Evolutionary conservation across 1,284 basidiomycete genomes (phyloP).

Genomic region (Boletus nobilissimus): DNA sequence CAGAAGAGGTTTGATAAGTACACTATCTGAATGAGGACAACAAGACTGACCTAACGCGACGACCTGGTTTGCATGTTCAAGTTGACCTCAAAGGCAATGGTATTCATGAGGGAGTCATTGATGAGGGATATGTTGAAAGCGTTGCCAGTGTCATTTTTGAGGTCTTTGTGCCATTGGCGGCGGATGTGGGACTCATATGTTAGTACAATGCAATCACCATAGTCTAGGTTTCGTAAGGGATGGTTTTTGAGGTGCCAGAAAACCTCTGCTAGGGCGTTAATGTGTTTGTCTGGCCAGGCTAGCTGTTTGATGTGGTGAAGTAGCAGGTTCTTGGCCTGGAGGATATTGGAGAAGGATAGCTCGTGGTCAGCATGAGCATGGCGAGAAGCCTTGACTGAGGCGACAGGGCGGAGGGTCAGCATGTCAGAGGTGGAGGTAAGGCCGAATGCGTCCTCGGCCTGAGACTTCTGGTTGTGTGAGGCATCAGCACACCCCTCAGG

Average conservation of each 20-base stretch:
- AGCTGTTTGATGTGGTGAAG: neutral
- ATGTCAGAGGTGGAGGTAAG: neutral
- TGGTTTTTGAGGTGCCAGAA: neutral
- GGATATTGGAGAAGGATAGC: neutral
- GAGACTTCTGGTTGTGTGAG: neutral
- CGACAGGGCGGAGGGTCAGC: neutral
- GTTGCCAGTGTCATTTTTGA: too few species aligned
- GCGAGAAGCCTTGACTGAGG: neutral
- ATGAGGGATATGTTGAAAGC: too few species aligned
- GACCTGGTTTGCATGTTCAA: too few species aligned
- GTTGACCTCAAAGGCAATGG: too few species aligned
- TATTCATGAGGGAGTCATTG: too few species aligned
- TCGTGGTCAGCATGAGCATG: neutral
- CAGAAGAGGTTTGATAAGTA: too few species aligned
- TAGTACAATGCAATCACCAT: neutral
- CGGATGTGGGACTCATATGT: neutral
- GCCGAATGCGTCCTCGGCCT: neutral
- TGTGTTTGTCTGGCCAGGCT: neutral
- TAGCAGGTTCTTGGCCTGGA: neutral
- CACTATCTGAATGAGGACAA: too few species aligned
- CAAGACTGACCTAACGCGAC: too few species aligned
- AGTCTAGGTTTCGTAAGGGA: fast-evolving
- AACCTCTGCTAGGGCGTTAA: neutral
- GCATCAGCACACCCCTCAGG: neutral
- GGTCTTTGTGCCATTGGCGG: too few species aligned